Base-by-base conservation (phyloP, 2,329 filamentous ascomycete species). In the Fusarium sp. region DNA sequence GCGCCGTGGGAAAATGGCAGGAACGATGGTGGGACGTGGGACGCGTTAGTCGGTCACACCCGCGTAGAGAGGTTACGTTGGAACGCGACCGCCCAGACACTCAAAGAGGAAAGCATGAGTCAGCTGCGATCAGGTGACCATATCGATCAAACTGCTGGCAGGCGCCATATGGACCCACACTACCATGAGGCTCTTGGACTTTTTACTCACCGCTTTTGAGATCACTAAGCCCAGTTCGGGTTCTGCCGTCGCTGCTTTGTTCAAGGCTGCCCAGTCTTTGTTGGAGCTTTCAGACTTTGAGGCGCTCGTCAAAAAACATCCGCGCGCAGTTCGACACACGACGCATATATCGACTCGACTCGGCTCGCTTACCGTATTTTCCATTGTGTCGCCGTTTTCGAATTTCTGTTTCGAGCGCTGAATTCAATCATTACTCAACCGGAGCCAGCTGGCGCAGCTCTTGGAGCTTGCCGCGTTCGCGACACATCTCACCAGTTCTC, bases 61-160 rank as follows among this genome's bases (percentile, higher is more conserved):
- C 75, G 75, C 75, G 75, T 77, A 76, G 73, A 77, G 75, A 74
- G 75, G 71, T 72, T 68, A 63, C 63, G 49, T 61, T 56, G 40
- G 24, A 34, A 71, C 68, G 68, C 68, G 68, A 58, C 31, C 24
- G 20, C 22, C 36, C 28, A 33, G 20, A 33, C 28, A 54, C 7
- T 43, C 33, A n/a, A 63, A 20, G 31, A 33, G 28, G 28, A 13
- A 13, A 31, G 28, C 36, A 54, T 49, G 52, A 51, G 46, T 48
- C 38, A 57, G 55, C 33, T 18, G 20, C 13, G 34, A 18, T 70
- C 67, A 69, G 40, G 62, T 64, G 67, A 66, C 40, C 10, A 20
- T 20, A 11, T 10, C 20, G 31, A 20, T 24, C 42, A 40, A 42
- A 39, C 13, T 15, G 14, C 6, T 36, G 34, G 28, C 13, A 42